Percentiles rank a stretch among this genome's conserved stretches.
Evolutionary conservation across 768 basidiomycete species (phyloP).

Genomic region (Cytidiella melzeri): DNA sequence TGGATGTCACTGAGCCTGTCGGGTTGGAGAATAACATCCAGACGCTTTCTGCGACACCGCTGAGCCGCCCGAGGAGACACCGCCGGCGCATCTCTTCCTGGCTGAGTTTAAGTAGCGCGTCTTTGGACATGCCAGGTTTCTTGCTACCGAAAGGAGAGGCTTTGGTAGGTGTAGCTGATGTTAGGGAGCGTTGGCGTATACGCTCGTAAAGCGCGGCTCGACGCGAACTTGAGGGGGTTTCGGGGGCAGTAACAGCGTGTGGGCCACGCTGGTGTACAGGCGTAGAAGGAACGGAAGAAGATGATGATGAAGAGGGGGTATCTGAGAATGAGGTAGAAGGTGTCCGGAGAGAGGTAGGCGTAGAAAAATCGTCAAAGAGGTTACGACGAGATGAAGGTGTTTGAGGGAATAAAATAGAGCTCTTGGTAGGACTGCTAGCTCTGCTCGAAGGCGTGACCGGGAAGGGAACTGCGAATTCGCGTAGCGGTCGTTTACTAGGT

Average conservation of each 20-base stretch:
- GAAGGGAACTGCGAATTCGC: slow-evolving; percentile 44
- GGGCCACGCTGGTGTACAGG: slow-evolving; percentile 58
- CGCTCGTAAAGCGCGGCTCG: slow-evolving; percentile 80
- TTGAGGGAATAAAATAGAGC: slow-evolving; percentile 48
- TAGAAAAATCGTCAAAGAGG: slow-evolving; percentile 21
- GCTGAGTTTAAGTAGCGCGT: slow-evolving; percentile 62
- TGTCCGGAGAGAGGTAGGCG: slow-evolving; percentile 24
- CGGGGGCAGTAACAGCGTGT: slow-evolving; percentile 47
- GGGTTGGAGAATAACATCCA: slow-evolving; percentile 86
- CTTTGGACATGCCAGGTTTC: slow-evolving; percentile 49
- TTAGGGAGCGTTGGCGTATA: slow-evolving; percentile 65
- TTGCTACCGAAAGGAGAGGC: slow-evolving; percentile 22
- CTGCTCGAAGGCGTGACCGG: slow-evolving; percentile 34
- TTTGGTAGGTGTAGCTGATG: slow-evolving; percentile 57
- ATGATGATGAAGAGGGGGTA: slow-evolving; percentile 34
- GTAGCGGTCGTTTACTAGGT: slow-evolving; percentile 27
- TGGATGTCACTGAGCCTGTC: slow-evolving; percentile 36
- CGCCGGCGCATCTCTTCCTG: slow-evolving; percentile 77
- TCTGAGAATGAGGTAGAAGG: slow-evolving; percentile 20
- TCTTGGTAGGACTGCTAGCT: slow-evolving; percentile 40
- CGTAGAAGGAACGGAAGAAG: slow-evolving; percentile 48
- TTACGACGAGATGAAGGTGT: slow-evolving; percentile 46
- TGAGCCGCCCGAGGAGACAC: slow-evolving; percentile 70
- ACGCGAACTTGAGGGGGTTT: slow-evolving; percentile 70
- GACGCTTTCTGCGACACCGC: slow-evolving; percentile 78